Evolutionary conservation across 2,329 filamentous ascomycete genomes (phyloP).

Genomic region (Biscogniauxia marginata): DNA sequence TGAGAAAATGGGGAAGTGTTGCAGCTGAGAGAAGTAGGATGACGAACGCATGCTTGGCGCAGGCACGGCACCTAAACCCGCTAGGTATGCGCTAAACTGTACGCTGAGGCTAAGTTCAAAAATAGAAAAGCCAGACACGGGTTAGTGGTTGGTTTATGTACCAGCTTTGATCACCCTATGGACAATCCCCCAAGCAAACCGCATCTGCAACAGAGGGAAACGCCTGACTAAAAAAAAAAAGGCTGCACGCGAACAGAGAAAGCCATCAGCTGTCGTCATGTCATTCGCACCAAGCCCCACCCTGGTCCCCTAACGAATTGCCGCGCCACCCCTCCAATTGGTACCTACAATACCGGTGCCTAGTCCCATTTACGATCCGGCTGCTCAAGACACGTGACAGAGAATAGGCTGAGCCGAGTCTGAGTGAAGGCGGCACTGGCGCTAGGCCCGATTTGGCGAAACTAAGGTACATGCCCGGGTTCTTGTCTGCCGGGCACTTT

Average conservation of each 20-base stretch:
- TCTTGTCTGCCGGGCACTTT: no score
- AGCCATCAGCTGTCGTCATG: not conserved
- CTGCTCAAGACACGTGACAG: not conserved
- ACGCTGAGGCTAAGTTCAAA: not conserved
- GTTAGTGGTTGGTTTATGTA: no score
- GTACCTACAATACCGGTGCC: no score
- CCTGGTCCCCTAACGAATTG: not conserved
- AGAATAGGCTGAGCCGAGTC: no score
- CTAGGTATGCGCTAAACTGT: not conserved
- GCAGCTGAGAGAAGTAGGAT: not conserved
- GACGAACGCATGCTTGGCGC: not conserved
- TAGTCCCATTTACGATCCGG: no score
- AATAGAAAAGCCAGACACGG: slow-evolving; percentile 1
- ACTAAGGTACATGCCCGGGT: no score
- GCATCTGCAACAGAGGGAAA: not conserved
- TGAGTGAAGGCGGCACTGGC: no score
- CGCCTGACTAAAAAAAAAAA: not conserved
- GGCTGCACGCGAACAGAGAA: not conserved
- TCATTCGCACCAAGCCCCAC: not conserved
- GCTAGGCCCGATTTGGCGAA: no score
- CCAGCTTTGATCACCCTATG: no score
- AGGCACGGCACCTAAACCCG: not conserved
- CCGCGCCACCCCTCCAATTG: not conserved
- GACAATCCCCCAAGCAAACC: not conserved
- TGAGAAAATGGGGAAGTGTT: not conserved